Conservation (phyloP, 495 filamentous ascomycete genomes). For the Peziza echinospora region DNA sequence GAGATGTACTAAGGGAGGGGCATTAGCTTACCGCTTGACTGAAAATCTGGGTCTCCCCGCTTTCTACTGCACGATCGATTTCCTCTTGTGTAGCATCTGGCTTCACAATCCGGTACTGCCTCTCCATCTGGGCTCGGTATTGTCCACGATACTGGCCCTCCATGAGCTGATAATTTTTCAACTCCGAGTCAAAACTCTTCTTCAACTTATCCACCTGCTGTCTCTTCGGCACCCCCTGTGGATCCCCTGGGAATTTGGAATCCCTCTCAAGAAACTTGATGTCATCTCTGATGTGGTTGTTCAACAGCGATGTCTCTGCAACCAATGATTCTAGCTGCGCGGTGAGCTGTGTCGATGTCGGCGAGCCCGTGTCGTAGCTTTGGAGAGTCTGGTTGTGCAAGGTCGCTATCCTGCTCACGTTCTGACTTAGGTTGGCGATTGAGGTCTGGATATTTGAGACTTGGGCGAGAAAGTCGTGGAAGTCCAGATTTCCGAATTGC, state of each 20-base stretch:
- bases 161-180: constrained; percentile 40
- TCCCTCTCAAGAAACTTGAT: constrained; percentile 46
- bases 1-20: no score
- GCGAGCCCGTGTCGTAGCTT: constrained; percentile 13
- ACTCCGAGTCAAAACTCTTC: constrained; percentile 37
- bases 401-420: constrained; percentile 10
- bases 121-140: constrained; percentile 47
- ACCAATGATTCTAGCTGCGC: constrained; percentile 35
- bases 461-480: constrained; percentile 16
- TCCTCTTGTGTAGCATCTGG: constrained; percentile 44
- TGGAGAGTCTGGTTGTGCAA: constrained; percentile 15
- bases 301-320: constrained; percentile 41
- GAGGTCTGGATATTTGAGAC: constrained; percentile 9
- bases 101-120: constrained; percentile 58
- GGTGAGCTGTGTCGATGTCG: constrained; percentile 5
- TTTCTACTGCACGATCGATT: constrained; percentile 42
- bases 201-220: constrained; percentile 43
- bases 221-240: constrained; percentile 32
- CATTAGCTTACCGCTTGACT: constrained; percentile 44
- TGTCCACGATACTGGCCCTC: constrained; percentile 41
- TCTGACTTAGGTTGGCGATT: constrained; percentile 12
- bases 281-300: constrained; percentile 42
- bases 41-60: constrained; percentile 55
- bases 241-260: constrained; percentile 33
- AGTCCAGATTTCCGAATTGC: constrained; percentile 1